Evolutionary conservation across 352 stramenopile genomes (phyloP), one percentile per base, ranked within the genome.

Genomic region (Globisporangium solare): DNA sequence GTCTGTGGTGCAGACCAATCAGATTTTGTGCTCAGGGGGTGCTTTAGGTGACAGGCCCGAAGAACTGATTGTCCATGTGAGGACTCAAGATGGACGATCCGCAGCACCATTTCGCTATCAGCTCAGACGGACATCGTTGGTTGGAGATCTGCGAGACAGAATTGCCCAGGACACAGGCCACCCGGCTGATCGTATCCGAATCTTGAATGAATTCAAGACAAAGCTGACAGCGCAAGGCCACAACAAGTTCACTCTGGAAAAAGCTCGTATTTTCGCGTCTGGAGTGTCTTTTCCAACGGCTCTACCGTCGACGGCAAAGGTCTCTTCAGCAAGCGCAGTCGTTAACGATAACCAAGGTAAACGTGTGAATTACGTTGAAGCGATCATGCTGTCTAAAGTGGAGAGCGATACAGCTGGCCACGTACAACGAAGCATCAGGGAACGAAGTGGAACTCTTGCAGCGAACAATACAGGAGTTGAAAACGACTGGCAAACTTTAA

Each of bases 401-500:
- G 78, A 88, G 61, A 84, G 73, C 60, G 77, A 88, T 40, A 88
- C 77, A 1, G 71, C 55, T 57, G 77, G 77, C 0, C 76, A 85
- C 55, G 71, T 67, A 3, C 73, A 78, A 49, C 67, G 74, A 37
- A 71, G 60, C 21, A 54, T 76, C 20, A 55, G 74, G 18, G 60
- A 85, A 13, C 63, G 68, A 35, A 58, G 51, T 54, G 63, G 51
- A 43, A 66, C 49, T 58, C 3, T 57, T 20, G 67, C 65, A 17
- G 68, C 68, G 17, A 76, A 70, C 45, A 74, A 71, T 35, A 78
- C 64, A 17, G 79, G 71, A 55, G 57, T 66, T 17, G 67, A 76
- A 17, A 87, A 69, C 43, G 79, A 94, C 47, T 90, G 82, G 78
- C 74, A 86, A 27, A 67, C 74, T 13, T 73, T 89, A 35, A 89